Percentiles rank a stretch among this genome's conserved stretches.
Evolutionary conservation across 805 yeast species (phyloP).

Genomic region (Wickerhamomyces bovis): DNA sequence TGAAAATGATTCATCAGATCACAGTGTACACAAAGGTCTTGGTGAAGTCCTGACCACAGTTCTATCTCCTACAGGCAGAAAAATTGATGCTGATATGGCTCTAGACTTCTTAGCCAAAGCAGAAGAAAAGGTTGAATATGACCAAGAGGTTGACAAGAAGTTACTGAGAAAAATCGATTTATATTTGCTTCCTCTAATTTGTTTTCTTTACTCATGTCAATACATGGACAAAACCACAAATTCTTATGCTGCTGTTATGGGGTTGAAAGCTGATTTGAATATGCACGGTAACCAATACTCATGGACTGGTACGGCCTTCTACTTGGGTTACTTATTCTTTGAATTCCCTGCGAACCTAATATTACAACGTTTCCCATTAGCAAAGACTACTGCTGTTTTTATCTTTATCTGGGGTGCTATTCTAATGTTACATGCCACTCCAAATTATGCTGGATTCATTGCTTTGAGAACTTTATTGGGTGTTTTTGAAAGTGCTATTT

Average conservation of each 20-base stretch:
- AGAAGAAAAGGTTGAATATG: background rate
- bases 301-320: slow-evolving; percentile 55
- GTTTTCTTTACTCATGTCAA: slow-evolving; percentile 43
- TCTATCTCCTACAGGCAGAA: background rate
- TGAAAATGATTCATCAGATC: background rate
- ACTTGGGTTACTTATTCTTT: slow-evolving; percentile 57
- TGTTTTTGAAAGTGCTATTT: slow-evolving; percentile 44
- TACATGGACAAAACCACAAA: slow-evolving; percentile 55
- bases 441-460: slow-evolving; percentile 32
- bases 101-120: background rate
- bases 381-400: slow-evolving; percentile 41
- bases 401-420: slow-evolving; percentile 59
- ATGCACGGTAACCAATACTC: slow-evolving; percentile 42
- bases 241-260: slow-evolving; percentile 48
- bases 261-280: slow-evolving; percentile 36
- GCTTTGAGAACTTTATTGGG: slow-evolving; percentile 46
- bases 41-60: background rate
- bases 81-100: background rate
- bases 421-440: slow-evolving; percentile 46
- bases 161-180: slow-evolving; percentile 46
- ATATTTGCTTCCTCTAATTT: slow-evolving; percentile 44
- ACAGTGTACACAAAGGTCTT: background rate
- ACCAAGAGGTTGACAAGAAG: slow-evolving; percentile 27
- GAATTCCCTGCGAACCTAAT: slow-evolving; percentile 42
- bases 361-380: slow-evolving; percentile 52